Evolutionary conservation across 163 green algal species (phyloP), one percentile per base, ranked within the genome.

Genomic region (Dunaliella salina): DNA sequence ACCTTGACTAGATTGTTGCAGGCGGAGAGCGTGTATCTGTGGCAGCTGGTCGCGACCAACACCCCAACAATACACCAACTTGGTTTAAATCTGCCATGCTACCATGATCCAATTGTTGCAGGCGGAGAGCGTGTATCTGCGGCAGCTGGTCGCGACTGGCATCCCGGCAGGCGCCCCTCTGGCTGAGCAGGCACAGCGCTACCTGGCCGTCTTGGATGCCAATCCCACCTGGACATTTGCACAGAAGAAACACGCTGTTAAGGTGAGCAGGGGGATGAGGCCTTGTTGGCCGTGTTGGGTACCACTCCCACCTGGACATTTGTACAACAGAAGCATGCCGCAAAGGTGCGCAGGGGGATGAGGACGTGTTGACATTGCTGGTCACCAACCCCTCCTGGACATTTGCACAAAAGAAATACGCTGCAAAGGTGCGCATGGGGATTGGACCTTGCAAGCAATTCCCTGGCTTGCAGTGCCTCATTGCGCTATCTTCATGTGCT

Each of bases 171-270:
- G 78, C 80, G 85, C 69, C 20, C 87, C 89, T 50, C 84, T 92
- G 86, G 84, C 84, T 33, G 50, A 86, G n/a, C 82, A 87, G 35
- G 88, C 90, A 13, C 90, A 82, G 59, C 87, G 87, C 69, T 92
- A 92, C 86, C 83, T 92, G 50, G 81, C 75, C 67, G 87, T 88
- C 8, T 69, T 88, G 22, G 59, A 87, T 22, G 35, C 45, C 57
- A 92, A 92, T 85, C 82, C 83, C 69, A 88, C 69, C 35, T 92
- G 90, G 90, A 88, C 11, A 26, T 92, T 92, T 87, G 85, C 86
- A 24, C 90, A 92, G 85, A 82, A 87, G 26, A 84, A 83, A 50
- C 86, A 85, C 20, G 80, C 90, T 29, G 90, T 90, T 59, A 86
- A 92, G 85, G 80, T 89, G 24, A 34, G 87, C 26, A 3, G 0